A percentile compares a stretch with the other conserved stretches of the same genome.
These are phyloP conservation scores for Globisporangium uncinulatum DNA, from an alignment of 352 stramenopile species.

Conservation along the genomic window DNA sequence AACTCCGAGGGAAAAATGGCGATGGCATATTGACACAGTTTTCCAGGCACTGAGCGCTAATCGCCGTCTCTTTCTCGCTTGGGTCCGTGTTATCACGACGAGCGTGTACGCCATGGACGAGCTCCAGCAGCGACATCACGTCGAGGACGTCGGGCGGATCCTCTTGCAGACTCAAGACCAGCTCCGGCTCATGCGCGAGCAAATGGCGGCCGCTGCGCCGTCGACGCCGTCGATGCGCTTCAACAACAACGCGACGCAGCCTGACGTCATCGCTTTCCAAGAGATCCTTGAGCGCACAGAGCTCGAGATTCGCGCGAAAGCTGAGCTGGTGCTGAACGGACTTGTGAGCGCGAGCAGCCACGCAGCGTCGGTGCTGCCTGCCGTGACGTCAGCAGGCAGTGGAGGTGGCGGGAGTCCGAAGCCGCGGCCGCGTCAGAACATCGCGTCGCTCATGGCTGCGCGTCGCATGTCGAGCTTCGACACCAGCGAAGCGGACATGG, in stretches of 20 bases:
- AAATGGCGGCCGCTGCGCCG: slow-evolving; percentile 39
- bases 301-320: slow-evolving; percentile 67
- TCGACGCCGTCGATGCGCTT: slow-evolving; percentile 19
- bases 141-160: slow-evolving; percentile 77
- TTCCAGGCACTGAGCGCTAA: too few species aligned
- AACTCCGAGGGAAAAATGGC: too few species aligned
- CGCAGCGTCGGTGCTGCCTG: slow-evolving; percentile 6
- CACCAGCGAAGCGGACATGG: slow-evolving; percentile 19
- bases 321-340: slow-evolving; percentile 69
- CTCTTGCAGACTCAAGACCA: slow-evolving; percentile 80
- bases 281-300: slow-evolving; percentile 71
- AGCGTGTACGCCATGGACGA: slow-evolving; percentile 43
- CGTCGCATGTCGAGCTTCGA: slow-evolving; percentile 5
- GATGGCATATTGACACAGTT: too few species aligned
- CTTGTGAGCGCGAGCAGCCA: slow-evolving; percentile 47
- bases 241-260: slow-evolving; percentile 13
- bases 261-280: slow-evolving; percentile 46
- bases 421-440: slow-evolving; percentile 2
- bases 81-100: too few species aligned
- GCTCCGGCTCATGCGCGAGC: slow-evolving; percentile 63
- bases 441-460: slow-evolving; percentile 17
- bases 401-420: slow-evolving; percentile 4
- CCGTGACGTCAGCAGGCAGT: slow-evolving; percentile 19
- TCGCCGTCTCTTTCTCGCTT: too few species aligned
- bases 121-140: slow-evolving; percentile 72